Evolutionary conservation across 345 rosid genomes (phyloP).

Genomic region (Populus nigra): DNA sequence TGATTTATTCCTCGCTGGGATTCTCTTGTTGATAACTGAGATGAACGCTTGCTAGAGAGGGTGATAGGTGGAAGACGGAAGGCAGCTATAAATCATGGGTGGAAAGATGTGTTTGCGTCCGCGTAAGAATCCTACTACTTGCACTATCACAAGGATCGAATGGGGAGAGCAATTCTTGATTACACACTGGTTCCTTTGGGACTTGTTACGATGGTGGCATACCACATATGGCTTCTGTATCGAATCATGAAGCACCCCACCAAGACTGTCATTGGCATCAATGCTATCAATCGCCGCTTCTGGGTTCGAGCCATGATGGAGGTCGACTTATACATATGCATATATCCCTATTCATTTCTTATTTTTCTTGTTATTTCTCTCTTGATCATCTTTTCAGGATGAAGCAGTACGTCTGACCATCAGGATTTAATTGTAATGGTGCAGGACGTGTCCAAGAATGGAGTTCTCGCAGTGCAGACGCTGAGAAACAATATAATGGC

Average conservation of each 20-base stretch:
- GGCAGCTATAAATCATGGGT: too few relatives aligned
- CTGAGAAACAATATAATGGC: conserved; percentile 93
- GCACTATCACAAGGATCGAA: neutral
- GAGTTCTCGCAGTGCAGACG: conserved; percentile 89
- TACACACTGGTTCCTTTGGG: conserved; percentile 63
- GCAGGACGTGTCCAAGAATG: conserved; percentile 68
- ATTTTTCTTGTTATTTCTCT: neutral
- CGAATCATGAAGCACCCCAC: conserved; percentile 57
- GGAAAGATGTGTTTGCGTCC: too few relatives aligned
- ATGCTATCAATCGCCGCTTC: conserved; percentile 75
- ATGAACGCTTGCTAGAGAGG: too few relatives aligned
- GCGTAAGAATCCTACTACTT: too few relatives aligned
- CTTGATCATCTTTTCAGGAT: neutral
- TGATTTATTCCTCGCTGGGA: too few relatives aligned
- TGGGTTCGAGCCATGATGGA: conserved; percentile 97
- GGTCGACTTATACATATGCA: conserved; percentile 28
- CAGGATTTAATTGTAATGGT: neutral
- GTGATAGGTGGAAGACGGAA: too few relatives aligned
- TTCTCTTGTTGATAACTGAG: too few relatives aligned
- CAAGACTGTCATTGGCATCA: conserved; percentile 68
- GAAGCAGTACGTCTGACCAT: neutral
- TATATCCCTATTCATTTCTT: neutral
- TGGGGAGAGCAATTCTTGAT: conserved; percentile 58
- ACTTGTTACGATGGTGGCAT: conserved; percentile 43
- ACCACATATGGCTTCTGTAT: conserved; percentile 74